phyloP scores from a whole-genome alignment of 148 eudicot genomes.

The Fagopyrum esculentum region DNA sequence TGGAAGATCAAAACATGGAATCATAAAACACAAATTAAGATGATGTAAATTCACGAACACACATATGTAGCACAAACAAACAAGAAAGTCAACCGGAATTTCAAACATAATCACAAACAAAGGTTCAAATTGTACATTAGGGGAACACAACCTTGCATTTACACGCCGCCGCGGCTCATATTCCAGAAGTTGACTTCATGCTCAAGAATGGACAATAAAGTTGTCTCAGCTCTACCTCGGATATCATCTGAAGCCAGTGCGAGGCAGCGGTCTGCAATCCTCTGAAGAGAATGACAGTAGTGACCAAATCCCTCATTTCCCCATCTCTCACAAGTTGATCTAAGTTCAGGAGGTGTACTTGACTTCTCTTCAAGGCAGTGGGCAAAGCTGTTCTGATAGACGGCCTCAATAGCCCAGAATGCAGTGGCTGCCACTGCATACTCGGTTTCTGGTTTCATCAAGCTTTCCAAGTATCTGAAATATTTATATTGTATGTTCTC shows the following conservation, averaged over 20 bases:
- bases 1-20: no score
- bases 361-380: constrained; percentile 57
- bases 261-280: constrained; percentile 39
- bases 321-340: constrained; percentile 63
- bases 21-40: no score
- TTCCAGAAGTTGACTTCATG: constrained; percentile 74
- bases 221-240: constrained; percentile 47
- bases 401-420: constrained; percentile 62
- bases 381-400: constrained; percentile 69
- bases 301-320: constrained; percentile 59
- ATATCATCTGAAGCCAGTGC: constrained; percentile 42
- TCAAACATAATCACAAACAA: no score
- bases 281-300: constrained; percentile 46
- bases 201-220: constrained; percentile 41
- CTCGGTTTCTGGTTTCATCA: constrained; percentile 41
- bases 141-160: not conserved
- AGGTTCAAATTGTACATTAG: no score
- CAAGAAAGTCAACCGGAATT: no score
- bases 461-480: constrained; percentile 59
- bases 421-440: constrained; percentile 56
- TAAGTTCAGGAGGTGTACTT: constrained; percentile 53
- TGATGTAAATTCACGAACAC: no score
- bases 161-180: constrained; percentile 38
- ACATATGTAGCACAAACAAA: no score
- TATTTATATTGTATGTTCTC: not conserved